Percentiles rank a stretch among this genome's conserved stretches.
phyloP scores from a whole-genome alignment of 2,329 filamentous ascomycete genomes.

The Fusarium nurragi region DNA sequence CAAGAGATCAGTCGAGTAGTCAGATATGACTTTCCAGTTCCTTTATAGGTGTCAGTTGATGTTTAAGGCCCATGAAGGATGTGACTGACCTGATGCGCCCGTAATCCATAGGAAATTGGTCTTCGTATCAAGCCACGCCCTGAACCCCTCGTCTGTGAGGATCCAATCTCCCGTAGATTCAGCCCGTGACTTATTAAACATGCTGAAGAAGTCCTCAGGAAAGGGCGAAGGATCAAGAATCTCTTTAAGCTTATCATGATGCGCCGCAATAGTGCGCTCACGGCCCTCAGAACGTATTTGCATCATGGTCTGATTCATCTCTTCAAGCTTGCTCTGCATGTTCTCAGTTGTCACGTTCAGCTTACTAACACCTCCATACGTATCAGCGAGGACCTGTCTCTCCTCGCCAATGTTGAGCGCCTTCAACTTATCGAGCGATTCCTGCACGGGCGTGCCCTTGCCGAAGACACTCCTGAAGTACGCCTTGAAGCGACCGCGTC shows the following conservation, averaged over 20 bases:
- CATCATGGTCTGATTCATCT: slow-evolving; percentile 50
- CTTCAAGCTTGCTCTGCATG: slow-evolving; percentile 48
- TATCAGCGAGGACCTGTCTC: slow-evolving; percentile 56
- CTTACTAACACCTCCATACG: slow-evolving; percentile 50
- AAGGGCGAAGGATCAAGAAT: slow-evolving; percentile 55
- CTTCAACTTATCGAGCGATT: slow-evolving; percentile 52
- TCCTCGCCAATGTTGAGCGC: slow-evolving; percentile 55
- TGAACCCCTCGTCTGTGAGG: slow-evolving; percentile 51
- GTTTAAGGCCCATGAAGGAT: fast-evolving
- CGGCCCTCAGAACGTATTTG: slow-evolving; percentile 49
- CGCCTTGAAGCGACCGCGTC: slow-evolving; percentile 53
- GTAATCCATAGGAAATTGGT: slow-evolving; percentile 55
- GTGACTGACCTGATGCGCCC: slow-evolving; percentile 52
- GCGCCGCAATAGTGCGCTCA: slow-evolving; percentile 46
- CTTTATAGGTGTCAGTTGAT: slow-evolving; percentile 21
- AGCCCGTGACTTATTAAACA: slow-evolving; percentile 53
- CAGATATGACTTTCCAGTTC: slow-evolving; percentile 59
- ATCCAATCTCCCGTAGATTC: slow-evolving; percentile 59
- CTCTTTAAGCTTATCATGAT: slow-evolving; percentile 52
- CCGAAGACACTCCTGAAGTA: slow-evolving; percentile 54
- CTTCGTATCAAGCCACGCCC: slow-evolving; percentile 52
- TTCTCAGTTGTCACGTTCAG: slow-evolving; percentile 51
- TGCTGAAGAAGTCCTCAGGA: slow-evolving; percentile 54
- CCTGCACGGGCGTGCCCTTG: slow-evolving; percentile 52
- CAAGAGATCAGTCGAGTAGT: slow-evolving; percentile 56